Conservation (phyloP, 495 filamentous ascomycete genomes). For the Penicillium herquei region DNA sequence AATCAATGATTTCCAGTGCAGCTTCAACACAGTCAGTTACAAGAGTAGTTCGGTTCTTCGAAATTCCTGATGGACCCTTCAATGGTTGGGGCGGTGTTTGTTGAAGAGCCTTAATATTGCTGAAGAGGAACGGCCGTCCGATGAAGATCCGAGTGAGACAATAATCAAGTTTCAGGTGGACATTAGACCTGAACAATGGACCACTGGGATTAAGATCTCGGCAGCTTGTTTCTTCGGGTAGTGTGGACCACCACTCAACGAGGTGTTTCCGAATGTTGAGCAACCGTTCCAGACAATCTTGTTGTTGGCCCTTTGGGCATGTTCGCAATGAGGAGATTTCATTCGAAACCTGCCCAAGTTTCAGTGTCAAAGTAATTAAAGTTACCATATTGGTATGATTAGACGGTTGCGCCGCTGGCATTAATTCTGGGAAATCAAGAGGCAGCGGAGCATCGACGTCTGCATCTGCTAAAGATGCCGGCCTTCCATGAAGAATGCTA, state of each 20-base stretch:
- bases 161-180: conserved; percentile 51
- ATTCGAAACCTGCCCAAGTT: conserved; percentile 43
- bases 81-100: conserved; percentile 18
- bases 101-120: conserved; percentile 36
- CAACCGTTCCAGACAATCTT: conserved; percentile 44
- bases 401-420: conserved; percentile 32
- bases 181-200: conserved; percentile 44
- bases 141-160: conserved; percentile 49
- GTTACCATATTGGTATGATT: conserved; percentile 50
- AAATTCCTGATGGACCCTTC: conserved; percentile 35
- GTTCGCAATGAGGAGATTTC: conserved; percentile 43
- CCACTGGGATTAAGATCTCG: conserved; percentile 39
- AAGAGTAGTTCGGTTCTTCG: conserved; percentile 41
- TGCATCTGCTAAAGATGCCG: conserved; percentile 40
- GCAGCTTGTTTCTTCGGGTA: conserved; percentile 44
- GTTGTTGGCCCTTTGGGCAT: conserved; percentile 40
- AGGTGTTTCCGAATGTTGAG: conserved; percentile 42
- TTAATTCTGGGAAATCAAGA: conserved; percentile 41
- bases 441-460: conserved; percentile 50
- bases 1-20: conserved; percentile 48
- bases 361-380: conserved; percentile 45
- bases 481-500: conserved; percentile 49
- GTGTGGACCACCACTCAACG: conserved; percentile 49
- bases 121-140: conserved; percentile 50
- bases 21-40: conserved; percentile 50